Evolutionary conservation across 345 rosid genomes (phyloP), one percentile per base, ranked within the genome.

Genomic region (Eucalyptus erythrocorys): DNA sequence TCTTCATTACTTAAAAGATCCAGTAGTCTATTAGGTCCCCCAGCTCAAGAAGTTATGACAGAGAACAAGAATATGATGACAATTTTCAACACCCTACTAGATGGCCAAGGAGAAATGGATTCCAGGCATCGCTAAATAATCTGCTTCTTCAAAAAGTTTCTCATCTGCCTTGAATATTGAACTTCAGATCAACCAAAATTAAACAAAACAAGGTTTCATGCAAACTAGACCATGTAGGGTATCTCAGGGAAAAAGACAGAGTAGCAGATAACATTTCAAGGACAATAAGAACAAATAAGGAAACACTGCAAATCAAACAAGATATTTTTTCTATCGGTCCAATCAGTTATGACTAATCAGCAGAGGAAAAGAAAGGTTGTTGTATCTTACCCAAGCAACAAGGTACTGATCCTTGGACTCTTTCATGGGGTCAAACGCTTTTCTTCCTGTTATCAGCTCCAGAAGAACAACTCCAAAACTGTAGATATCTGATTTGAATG

Each of bases 401-500:
- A 93, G 92, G 87, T 92, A 88, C 34, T 91, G 92, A 71, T 93
- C 94, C 68, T 85, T 64, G 30, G 88, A 88, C 40, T 89, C 92
- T 86, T 87, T 93, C 37, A 86, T 87, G 86, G 91, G 90, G 85
- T 92, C 94, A 86, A 92, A 92, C 17, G 94, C 93, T 90, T 92
- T 93, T 91, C 92, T 90, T 43, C 94, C 94, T 40, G 93, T 93
- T 61, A 93, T 90, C 84, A 93, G 86, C 92, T 93, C 94, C 89
- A 93, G 86, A 53, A 93, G 91, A 57, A 92, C 93, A 61, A 93
- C 94, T n/a, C 93, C 93, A 13, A 93, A 92, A 88, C 94, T 93
- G 89, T 92, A 92, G 14, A 93, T 87, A 88, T 93, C 93, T 64
- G 94, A 92, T 85, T 91, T 93, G 86, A 92, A 90, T 48, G 94